Conservation (phyloP, 2,329 filamentous ascomycete species). For the Ilyonectria robusta region DNA sequence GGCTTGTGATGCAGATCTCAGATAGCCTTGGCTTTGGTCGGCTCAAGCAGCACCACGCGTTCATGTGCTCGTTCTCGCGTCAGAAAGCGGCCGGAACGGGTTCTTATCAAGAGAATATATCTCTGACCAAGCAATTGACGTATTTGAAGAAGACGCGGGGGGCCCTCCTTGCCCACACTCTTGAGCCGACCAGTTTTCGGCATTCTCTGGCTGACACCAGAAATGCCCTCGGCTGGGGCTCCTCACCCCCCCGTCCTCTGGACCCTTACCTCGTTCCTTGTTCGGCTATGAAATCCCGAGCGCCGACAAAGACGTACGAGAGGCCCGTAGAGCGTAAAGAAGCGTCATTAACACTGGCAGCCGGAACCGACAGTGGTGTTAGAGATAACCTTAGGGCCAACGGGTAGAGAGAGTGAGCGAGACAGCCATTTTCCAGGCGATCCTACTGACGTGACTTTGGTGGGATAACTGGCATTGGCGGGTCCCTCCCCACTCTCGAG, state of each 20-base stretch:
- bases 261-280: constrained; percentile 23
- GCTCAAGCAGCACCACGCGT: not conserved
- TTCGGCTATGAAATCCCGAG: constrained; percentile 43
- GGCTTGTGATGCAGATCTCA: not conserved
- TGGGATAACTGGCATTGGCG: not conserved
- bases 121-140: not conserved
- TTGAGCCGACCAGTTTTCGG: constrained; percentile 37
- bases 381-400: not conserved
- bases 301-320: constrained; percentile 34
- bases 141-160: not conserved
- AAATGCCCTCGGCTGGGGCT: constrained; percentile 40
- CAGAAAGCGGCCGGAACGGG: not conserved
- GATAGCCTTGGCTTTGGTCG: not conserved
- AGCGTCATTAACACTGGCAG: constrained; percentile 14
- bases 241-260: constrained; percentile 19
- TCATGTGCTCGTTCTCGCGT: not conserved
- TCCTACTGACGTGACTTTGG: not conserved
- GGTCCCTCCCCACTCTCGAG: constrained; percentile 19
- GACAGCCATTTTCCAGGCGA: constrained; percentile 18
- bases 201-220: constrained; percentile 18
- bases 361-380: not conserved
- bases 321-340: constrained; percentile 1
- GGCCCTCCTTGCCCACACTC: not conserved
- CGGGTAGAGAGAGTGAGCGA: constrained; percentile 2
- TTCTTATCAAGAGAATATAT: too few relatives aligned